phyloP scores from a whole-genome alignment of 1,284 basidiomycete species.

The Moesziomyces antarcticus region DNA sequence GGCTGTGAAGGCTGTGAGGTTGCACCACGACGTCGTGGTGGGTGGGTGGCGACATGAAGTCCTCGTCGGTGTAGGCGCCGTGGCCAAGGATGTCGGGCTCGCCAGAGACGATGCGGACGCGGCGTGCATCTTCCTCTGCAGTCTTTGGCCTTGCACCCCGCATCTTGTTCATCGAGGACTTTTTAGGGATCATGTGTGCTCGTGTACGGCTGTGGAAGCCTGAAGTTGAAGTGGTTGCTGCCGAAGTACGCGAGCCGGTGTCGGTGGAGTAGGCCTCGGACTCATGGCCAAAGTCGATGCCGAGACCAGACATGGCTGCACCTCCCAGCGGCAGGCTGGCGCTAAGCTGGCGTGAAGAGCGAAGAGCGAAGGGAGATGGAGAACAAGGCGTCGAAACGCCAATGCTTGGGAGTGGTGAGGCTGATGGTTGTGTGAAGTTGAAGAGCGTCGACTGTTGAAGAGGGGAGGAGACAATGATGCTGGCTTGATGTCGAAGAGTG shows the following conservation, averaged over 20 bases:
- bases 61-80: slow-evolving; percentile 46
- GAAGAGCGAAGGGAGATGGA: not conserved
- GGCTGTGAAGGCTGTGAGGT: slow-evolving; percentile 36
- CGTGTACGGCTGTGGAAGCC: slow-evolving; percentile 36
- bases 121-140: slow-evolving; percentile 32
- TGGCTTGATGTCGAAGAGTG: not conserved
- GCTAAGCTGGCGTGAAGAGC: not conserved
- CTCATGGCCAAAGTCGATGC: slow-evolving; percentile 60
- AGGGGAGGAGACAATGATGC: not conserved
- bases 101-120: slow-evolving; percentile 58
- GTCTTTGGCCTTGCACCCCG: slow-evolving; percentile 34
- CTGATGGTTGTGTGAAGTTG: too few species aligned
- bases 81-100: slow-evolving; percentile 49
- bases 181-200: slow-evolving; percentile 41
- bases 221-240: slow-evolving; percentile 19
- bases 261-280: slow-evolving; percentile 34
- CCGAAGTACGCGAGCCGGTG: slow-evolving; percentile 16
- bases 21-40: slow-evolving; percentile 23
- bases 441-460: too few species aligned
- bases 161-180: slow-evolving; percentile 43
- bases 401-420: too few species aligned
- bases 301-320: slow-evolving; percentile 55
- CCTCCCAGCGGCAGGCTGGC: not conserved
- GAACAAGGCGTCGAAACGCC: not conserved
- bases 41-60: slow-evolving; percentile 32